Conservation (phyloP, 306 rosid genomes). For the Dryas octopetala region DNA sequence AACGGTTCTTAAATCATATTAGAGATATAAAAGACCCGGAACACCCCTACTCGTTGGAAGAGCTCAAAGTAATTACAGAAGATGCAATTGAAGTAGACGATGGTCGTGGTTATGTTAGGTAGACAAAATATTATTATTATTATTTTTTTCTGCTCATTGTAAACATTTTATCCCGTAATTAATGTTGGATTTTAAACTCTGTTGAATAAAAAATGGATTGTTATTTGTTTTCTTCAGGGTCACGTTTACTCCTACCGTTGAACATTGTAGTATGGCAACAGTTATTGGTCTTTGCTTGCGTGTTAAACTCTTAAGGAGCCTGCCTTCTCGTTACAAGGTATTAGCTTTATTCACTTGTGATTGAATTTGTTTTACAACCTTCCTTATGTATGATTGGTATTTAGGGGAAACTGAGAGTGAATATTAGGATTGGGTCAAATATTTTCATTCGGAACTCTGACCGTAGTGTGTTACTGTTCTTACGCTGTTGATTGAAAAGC, state of each 20-base stretch:
- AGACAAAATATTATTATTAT: neutral
- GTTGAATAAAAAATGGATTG: slow-evolving; percentile 1
- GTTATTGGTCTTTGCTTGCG: slow-evolving; percentile 89
- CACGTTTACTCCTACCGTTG: slow-evolving; percentile 91
- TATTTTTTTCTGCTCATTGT: neutral
- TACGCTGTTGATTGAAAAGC: neutral
- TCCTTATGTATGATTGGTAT: neutral
- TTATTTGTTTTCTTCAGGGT: slow-evolving; percentile 53
- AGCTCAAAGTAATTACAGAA: slow-evolving; percentile 90
- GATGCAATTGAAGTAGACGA: slow-evolving; percentile 88
- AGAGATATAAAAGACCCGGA: slow-evolving; percentile 96
- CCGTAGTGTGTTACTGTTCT: neutral
- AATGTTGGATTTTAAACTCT: neutral
- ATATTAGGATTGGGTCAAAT: neutral
- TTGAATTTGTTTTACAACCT: neutral
- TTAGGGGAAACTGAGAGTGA: neutral
- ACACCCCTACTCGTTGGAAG: slow-evolving; percentile 88
- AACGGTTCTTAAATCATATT: slow-evolving; percentile 68
- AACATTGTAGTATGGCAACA: slow-evolving; percentile 97
- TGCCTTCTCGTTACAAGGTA: slow-evolving; percentile 91
- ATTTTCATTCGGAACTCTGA: neutral
- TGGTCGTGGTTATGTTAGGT: slow-evolving; percentile 73
- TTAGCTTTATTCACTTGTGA: neutral
- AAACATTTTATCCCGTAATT: neutral
- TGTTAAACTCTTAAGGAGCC: slow-evolving; percentile 83